These are phyloP conservation scores for Mycena sp. DNA, from an alignment of 1,284 basidiomycete species.

Conservation along the genomic window DNA sequence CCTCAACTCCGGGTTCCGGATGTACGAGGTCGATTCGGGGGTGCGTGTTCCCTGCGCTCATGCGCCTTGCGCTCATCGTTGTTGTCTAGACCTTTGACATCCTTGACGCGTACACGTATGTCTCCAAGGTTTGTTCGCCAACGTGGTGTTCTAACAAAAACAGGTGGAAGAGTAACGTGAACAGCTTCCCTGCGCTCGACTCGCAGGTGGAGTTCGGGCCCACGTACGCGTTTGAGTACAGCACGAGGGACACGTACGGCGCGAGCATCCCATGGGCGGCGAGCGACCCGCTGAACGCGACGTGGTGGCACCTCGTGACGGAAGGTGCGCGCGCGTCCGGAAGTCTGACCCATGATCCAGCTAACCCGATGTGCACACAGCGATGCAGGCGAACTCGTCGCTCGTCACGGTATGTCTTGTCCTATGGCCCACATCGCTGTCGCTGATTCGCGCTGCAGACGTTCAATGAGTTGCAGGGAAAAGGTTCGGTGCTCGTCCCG, in stretches of 20 bases:
- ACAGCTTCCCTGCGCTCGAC: conserved; percentile 63
- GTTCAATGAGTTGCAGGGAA: conserved; percentile 30
- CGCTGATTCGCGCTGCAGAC: conserved; percentile 1
- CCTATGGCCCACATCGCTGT: background rate
- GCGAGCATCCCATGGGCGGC: conserved; percentile 69
- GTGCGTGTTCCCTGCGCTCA: conserved; percentile 49
- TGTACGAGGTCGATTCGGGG: conserved; percentile 81
- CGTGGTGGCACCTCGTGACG: conserved; percentile 86
- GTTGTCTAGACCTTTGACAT: conserved; percentile 72
- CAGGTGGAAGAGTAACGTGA: conserved; percentile 74
- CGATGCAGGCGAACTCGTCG: conserved; percentile 29
- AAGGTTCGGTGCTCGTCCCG: conserved; percentile 21
- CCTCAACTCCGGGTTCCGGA: conserved; percentile 81
- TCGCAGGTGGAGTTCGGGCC: conserved; percentile 67
- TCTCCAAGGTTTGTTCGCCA: background rate
- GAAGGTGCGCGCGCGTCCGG: conserved; percentile 59
- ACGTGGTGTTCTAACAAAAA: background rate
- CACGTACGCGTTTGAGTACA: conserved; percentile 76
- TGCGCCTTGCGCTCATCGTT: background rate
- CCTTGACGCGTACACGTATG: conserved; percentile 77
- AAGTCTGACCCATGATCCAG: too few relatives aligned
- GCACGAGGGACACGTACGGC: conserved; percentile 75
- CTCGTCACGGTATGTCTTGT: conserved; percentile 24
- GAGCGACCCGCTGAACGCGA: conserved; percentile 80
- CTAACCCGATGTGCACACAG: background rate